Percentiles rank a stretch among this genome's conserved stretches.
phyloP scores from a whole-genome alignment of 2,329 filamentous ascomycete species.

The Aspergillus pseudoviridinutans region DNA sequence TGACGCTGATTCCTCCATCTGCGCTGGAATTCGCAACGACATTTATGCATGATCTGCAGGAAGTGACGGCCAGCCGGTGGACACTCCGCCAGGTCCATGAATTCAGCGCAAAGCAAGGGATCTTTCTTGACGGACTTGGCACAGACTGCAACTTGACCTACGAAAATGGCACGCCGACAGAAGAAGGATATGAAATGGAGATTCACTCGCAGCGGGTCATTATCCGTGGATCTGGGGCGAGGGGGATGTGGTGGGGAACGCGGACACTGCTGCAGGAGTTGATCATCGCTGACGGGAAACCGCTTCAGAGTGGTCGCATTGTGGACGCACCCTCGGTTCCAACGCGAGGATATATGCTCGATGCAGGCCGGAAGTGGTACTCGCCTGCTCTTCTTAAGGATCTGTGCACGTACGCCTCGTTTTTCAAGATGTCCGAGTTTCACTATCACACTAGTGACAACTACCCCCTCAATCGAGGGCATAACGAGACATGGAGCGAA shows the following conservation, averaged over 20 bases:
- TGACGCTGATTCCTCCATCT: slow-evolving; percentile 51
- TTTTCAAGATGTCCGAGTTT: slow-evolving; percentile 59
- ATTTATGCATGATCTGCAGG: slow-evolving; percentile 44
- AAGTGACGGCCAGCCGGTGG: slow-evolving; percentile 42
- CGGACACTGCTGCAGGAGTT: slow-evolving; percentile 52
- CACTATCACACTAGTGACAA: slow-evolving; percentile 59
- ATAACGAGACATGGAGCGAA: slow-evolving; percentile 44
- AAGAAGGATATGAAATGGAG: slow-evolving; percentile 50
- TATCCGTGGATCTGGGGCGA: slow-evolving; percentile 51
- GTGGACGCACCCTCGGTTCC: slow-evolving; percentile 51
- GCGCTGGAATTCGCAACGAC: slow-evolving; percentile 48
- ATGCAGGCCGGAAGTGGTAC: slow-evolving; percentile 56
- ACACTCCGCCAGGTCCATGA: slow-evolving; percentile 36
- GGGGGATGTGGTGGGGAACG: slow-evolving; percentile 58
- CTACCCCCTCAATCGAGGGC: slow-evolving; percentile 49
- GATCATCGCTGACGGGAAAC: slow-evolving; percentile 31
- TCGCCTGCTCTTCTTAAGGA: slow-evolving; percentile 52
- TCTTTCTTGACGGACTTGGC: slow-evolving; percentile 38
- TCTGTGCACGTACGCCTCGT: slow-evolving; percentile 58
- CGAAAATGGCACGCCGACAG: slow-evolving; percentile 44
- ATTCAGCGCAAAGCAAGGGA: slow-evolving; percentile 36
- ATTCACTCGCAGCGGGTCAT: slow-evolving; percentile 35
- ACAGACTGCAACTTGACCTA: slow-evolving; percentile 35
- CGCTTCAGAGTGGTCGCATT: slow-evolving; percentile 41
- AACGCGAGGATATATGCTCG: slow-evolving; percentile 50